Evolutionary conservation across 176 grass and related monocot species (phyloP).

Genomic region (Avena eriantha): DNA sequence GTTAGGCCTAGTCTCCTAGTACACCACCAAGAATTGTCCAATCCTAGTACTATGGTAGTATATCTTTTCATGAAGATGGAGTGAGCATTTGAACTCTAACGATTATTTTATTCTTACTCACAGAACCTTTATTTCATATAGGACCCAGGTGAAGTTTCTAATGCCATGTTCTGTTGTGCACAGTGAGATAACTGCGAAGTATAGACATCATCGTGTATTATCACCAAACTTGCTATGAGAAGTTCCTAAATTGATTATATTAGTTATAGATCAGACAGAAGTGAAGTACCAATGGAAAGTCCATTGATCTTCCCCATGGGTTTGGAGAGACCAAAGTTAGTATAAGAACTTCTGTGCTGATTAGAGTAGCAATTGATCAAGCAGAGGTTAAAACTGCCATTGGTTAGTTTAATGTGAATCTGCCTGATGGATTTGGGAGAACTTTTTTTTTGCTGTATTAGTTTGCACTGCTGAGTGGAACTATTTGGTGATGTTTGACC

Average conservation of each 20-base stretch:
- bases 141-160: constrained; percentile 17
- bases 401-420: not conserved
- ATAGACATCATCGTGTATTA: not conserved
- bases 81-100: not conserved
- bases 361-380: constrained; percentile 25
- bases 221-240: constrained; percentile 4
- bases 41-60: not conserved
- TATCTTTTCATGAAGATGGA: constrained; percentile 35
- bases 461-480: constrained; percentile 1
- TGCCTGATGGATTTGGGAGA: constrained; percentile 4
- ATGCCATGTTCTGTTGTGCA: not conserved
- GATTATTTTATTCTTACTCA: constrained; percentile 9
- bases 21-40: constrained; percentile 1
- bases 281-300: constrained; percentile 14
- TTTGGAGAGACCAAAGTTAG: constrained; percentile 8
- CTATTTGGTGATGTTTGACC: not conserved
- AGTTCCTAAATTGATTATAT: constrained; percentile 10
- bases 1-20: constrained; percentile 19
- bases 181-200: constrained; percentile 23
- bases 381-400: not conserved
- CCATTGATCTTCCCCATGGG: not conserved
- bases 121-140: constrained; percentile 5
- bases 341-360: constrained; percentile 17
- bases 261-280: constrained; percentile 21
- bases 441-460: no score